Percentiles rank a stretch among this genome's conserved stretches.
phyloP scores from a whole-genome alignment of 139 green algal species.

The Dunaliella sp. region DNA sequence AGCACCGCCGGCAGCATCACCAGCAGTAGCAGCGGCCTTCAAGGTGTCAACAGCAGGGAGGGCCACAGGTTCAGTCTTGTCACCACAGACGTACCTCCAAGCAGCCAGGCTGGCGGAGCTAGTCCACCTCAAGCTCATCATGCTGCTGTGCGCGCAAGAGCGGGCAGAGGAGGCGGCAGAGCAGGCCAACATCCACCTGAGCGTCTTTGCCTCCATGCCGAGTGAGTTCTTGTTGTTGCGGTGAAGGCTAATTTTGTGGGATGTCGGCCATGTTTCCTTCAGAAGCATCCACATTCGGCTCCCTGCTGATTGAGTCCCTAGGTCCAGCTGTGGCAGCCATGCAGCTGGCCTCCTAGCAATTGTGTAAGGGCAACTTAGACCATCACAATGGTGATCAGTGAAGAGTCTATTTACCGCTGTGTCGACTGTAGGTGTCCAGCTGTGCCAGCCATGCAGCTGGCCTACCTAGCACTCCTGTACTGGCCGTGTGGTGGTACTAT shows the following conservation, averaged over 20 bases:
- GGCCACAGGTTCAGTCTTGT: no score
- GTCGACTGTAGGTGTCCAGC: no score
- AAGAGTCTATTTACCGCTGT: no score
- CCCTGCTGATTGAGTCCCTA: no score
- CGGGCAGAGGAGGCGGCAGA: slow-evolving; percentile 38
- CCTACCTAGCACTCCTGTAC: no score
- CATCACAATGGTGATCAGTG: no score
- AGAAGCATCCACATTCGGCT: background rate
- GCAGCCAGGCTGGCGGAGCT: slow-evolving; percentile 39
- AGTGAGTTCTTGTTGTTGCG: slow-evolving; percentile 12
- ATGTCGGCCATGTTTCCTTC: background rate
- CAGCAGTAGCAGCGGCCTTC: no score
- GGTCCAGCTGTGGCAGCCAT: slow-evolving; percentile 18
- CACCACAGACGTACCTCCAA: slow-evolving; percentile 21
- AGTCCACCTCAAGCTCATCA: slow-evolving; percentile 59
- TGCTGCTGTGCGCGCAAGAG: slow-evolving; percentile 55
- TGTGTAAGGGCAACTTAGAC: no score
- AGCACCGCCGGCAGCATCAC: no score
- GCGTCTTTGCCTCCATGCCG: slow-evolving; percentile 24
- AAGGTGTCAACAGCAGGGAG: no score
- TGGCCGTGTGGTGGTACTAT: no score
- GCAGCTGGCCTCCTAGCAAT: slow-evolving; percentile 48
- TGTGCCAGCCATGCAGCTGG: no score
- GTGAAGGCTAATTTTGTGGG: background rate
- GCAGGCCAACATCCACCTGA: slow-evolving; percentile 42